Base-by-base conservation (phyloP, 164 flowering plant species). In the Pachysandra terminalis region DNA sequence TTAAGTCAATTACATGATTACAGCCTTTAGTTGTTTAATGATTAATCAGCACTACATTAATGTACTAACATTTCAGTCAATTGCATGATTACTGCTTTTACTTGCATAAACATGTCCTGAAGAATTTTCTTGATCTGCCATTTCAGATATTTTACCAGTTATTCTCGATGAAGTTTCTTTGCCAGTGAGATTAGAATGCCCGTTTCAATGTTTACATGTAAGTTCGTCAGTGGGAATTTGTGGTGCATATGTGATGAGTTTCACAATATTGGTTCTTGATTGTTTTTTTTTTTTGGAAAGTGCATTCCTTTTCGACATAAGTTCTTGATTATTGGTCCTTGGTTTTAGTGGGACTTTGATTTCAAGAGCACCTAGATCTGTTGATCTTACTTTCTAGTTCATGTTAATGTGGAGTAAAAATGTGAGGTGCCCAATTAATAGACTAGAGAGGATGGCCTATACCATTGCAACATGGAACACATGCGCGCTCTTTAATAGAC, bases 61-160 rank as follows among this genome's bases (percentile, higher is more conserved):
- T 5, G 45, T 40, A 10, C 5, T 40, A 5, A 10, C 10, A 10
- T 10, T 40, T 40, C 45, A 40, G 45, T 17, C 14, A n/a, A 1
- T 63, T 48, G 26, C 25, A 51, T 19, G 35, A 24, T 14, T 25
- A 14, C 14, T 59, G 19, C n/a, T 1, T 22, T 59, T 17, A 0
- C 32, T 28, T 9, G 19, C 24, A 19, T 5, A 21, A 53, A 8
- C 16, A 26, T 55, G 37, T 32, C 15, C 51, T 59, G 21, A 24
- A 16, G 1, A 23, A 21, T 51, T 64, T 51, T 49, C 48, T 53
- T 61, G 41, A n/a, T 6, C n/a, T 64, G 49, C 26, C 49, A 59
- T 60, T 68, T 60, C 71, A 68, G 71, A 68, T 68, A 51, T 68
- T 51, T 35, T 68, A 9, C 71, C 71, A 0, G 65, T 68, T 51